phyloP scores from a whole-genome alignment of 495 filamentous ascomycete species.

The Annulohypoxylon stygium region DNA sequence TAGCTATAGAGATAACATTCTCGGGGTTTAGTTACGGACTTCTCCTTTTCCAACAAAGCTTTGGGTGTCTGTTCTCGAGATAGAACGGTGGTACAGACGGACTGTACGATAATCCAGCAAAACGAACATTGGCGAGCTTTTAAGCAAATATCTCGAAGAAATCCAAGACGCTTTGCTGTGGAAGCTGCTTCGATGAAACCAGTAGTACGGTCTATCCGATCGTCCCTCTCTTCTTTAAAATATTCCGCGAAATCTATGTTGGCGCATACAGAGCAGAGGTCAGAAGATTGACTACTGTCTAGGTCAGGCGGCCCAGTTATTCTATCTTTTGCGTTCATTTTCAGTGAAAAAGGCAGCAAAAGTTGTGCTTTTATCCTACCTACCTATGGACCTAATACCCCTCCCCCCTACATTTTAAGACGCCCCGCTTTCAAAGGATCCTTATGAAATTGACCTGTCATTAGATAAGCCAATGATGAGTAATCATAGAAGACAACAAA shows the following conservation, averaged over 20 bases:
- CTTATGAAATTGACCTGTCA: too few species aligned
- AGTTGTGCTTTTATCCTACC: too few species aligned
- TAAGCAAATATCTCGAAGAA: constrained; percentile 1
- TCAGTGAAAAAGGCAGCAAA: too few species aligned
- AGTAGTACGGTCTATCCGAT: background rate
- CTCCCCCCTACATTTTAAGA: too few species aligned
- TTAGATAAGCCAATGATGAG: too few species aligned
- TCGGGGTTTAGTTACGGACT: background rate
- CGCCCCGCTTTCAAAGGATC: too few species aligned
- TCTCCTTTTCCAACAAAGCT: background rate
- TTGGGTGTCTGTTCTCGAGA: background rate
- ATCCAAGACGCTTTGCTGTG: background rate
- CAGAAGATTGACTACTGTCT: background rate
- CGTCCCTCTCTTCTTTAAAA: background rate
- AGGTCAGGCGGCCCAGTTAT: background rate
- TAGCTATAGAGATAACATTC: constrained; percentile 2
- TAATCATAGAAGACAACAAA: too few species aligned
- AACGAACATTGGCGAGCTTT: background rate
- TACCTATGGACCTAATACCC: too few species aligned
- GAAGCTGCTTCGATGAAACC: background rate
- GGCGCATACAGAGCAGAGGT: background rate
- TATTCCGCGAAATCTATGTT: background rate
- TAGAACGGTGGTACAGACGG: background rate
- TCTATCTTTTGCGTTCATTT: background rate
- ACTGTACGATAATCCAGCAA: constrained; percentile 7